A percentile compares a stretch with the other conserved stretches of the same genome.
Conservation (phyloP, 2,329 filamentous ascomycete genomes). For the Nigrospora osmanthi region DNA sequence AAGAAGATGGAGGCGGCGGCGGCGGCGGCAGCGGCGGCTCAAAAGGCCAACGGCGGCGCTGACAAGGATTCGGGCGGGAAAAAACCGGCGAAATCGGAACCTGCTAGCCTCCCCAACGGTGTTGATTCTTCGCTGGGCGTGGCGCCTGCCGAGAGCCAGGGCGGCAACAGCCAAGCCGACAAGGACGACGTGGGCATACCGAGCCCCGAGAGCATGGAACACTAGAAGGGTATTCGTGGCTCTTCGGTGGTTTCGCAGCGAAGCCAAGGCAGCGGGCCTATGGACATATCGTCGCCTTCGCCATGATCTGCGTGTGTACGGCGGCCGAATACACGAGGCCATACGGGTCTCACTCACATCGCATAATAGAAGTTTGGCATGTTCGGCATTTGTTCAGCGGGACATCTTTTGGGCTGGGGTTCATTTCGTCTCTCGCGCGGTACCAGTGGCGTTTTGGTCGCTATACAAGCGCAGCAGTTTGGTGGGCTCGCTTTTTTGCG, state of each 20-base stretch:
- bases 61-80: constrained; percentile 3
- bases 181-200: constrained; percentile 72
- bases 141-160: constrained; percentile 40
- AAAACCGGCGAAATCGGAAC: no score
- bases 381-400: no score
- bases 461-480: no score
- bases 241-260: constrained; percentile 1
- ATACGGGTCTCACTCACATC: no score
- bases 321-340: no score
- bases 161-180: constrained; percentile 56
- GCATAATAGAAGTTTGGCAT: no score
- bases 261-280: neutral
- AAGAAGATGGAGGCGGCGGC: constrained; percentile 65
- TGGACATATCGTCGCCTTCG: constrained; percentile 1
- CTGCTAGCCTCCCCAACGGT: no score
- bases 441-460: no score
- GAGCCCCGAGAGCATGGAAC: constrained; percentile 71
- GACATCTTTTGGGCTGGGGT: no score
- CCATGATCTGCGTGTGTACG: neutral
- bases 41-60: constrained; percentile 21
- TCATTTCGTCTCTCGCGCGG: no score
- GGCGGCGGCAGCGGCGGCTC: constrained; percentile 29
- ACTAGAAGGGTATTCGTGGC: constrained; percentile 13
- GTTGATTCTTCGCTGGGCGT: neutral
- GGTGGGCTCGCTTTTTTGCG: no score